A percentile compares a stretch with the other conserved stretches of the same genome.
These are phyloP conservation scores for Phaseolus lunatus DNA, from an alignment of 306 rosid species.

Conservation along the genomic window DNA sequence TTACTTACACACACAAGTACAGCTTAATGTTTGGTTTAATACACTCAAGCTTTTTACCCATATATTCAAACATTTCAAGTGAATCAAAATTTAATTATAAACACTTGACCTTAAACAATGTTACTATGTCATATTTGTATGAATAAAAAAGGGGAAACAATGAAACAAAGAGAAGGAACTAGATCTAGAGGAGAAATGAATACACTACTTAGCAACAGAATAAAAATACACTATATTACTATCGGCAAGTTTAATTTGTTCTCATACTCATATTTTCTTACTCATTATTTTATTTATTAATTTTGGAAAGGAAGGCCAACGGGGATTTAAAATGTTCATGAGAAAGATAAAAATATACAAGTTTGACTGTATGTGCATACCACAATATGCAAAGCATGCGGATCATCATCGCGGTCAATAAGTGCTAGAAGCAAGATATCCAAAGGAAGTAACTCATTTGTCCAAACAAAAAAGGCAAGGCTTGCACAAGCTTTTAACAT, in stretches of 20 bases:
- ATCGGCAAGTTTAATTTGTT: constrained; percentile 16
- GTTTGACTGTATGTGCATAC: constrained; percentile 58
- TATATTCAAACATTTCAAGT: neutral
- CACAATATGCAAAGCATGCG: constrained; percentile 94
- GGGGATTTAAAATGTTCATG: constrained; percentile 1
- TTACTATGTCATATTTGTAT: neutral
- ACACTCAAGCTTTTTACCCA: too few species aligned
- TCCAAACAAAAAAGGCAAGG: constrained; percentile 89
- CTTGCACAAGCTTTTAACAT: constrained; percentile 81
- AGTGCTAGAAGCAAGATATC: constrained; percentile 96
- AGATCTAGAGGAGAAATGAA: neutral
- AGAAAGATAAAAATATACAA: constrained; percentile 28
- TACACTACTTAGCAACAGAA: neutral
- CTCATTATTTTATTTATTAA: constrained; percentile 15
- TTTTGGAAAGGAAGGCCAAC: constrained; percentile 11
- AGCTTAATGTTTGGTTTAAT: too few species aligned
- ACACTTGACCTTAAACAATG: neutral
- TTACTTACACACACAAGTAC: too few species aligned
- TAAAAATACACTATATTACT: constrained; percentile 16
- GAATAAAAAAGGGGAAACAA: neutral
- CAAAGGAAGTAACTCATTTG: constrained; percentile 91
- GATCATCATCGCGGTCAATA: constrained; percentile 98
- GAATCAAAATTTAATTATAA: constrained; percentile 5
- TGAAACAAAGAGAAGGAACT: constrained; percentile 22
- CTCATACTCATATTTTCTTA: constrained; percentile 1